Evolutionary conservation across 140 eudicot species (phyloP), one percentile per base, ranked within the genome.

Genomic region (Flaveria floridana): DNA sequence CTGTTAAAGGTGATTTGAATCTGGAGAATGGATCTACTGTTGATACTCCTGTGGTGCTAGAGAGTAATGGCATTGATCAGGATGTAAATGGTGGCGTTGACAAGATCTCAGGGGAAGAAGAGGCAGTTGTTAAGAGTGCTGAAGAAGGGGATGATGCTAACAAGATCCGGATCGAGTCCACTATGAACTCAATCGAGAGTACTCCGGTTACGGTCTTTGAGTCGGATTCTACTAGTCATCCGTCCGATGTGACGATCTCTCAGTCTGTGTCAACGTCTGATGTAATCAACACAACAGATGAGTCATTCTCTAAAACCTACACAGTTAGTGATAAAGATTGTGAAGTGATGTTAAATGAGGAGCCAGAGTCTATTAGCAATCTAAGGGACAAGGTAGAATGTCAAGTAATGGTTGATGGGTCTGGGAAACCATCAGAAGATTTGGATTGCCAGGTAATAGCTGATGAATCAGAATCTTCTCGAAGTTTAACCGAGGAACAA

Each of bases 21-120:
- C 57, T 74, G 23, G 76, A 57, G 47, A 74, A 74, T 74, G 84
- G 72, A 80, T 80, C 84, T 41, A 14, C 70, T 73, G 75, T 73
- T 73, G 79, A 73, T 73, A 41, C 19, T 18, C n/a, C 18, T 55
- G 63, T 65, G 42, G 75, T 28, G 75, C 5, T 34, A 59, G 74
- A 52, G 53, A 52, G 25, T 79, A 44, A 73, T 72, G 78, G 2
- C 10, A 9, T 55, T 68, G 76, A 7, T 74, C 48, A 28, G 23
- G 72, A 57, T 74, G 76, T 34, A 9, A 74, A 74, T 74, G 84
- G 68, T 21, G 71, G 46, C 55, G 19, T 66, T 73, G 83, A 8
- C 56, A 58, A 74, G 72, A 58, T 20, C 64, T 21, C 74, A 7
- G 59, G 20, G 62, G 74, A 47, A 15, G 37, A 73, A 12, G 65